Evolutionary conservation across 495 filamentous ascomycete genomes (phyloP).

Genomic region (Cercophora sp.): DNA sequence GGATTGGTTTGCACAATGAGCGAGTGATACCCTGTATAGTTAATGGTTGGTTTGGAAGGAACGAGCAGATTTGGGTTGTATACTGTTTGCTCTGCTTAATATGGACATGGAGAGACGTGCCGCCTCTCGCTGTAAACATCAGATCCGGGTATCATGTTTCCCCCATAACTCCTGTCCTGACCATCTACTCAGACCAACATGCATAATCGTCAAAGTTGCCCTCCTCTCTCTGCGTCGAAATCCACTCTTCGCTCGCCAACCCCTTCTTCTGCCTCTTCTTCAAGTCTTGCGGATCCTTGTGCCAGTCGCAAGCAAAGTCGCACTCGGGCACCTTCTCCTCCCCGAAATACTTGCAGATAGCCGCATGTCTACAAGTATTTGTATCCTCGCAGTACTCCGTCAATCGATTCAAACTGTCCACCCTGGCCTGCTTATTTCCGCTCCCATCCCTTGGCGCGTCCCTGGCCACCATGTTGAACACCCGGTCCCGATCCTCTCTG

Average conservation of each 20-base stretch:
- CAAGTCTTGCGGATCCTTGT: conserved; percentile 67
- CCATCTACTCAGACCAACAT: conserved; percentile 30
- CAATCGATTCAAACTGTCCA: conserved; percentile 52
- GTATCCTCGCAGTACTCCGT: conserved; percentile 79
- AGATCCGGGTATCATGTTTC: too few species aligned
- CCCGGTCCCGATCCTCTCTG: conserved; percentile 73
- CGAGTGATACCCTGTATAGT: too few species aligned
- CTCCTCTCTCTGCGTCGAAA: conserved; percentile 64
- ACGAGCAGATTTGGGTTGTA: too few species aligned
- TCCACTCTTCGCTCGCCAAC: conserved; percentile 68
- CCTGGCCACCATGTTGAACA: conserved; percentile 51
- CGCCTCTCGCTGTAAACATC: too few species aligned
- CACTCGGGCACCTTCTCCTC: conserved; percentile 61
- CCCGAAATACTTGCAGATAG: conserved; percentile 79
- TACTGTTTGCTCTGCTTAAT: too few species aligned
- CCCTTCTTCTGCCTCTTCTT: conserved; percentile 58
- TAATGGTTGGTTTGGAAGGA: too few species aligned
- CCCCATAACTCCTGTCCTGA: too few species aligned
- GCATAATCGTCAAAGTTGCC: conserved; percentile 46
- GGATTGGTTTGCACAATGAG: too few species aligned
- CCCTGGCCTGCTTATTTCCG: conserved; percentile 29
- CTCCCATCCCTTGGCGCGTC: conserved; percentile 26
- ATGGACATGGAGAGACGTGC: too few species aligned
- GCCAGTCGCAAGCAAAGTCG: conserved; percentile 85
- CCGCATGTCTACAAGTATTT: conserved; percentile 64